phyloP scores from a whole-genome alignment of 805 yeast genomes.

The Brettanomyces bruxellensis region DNA sequence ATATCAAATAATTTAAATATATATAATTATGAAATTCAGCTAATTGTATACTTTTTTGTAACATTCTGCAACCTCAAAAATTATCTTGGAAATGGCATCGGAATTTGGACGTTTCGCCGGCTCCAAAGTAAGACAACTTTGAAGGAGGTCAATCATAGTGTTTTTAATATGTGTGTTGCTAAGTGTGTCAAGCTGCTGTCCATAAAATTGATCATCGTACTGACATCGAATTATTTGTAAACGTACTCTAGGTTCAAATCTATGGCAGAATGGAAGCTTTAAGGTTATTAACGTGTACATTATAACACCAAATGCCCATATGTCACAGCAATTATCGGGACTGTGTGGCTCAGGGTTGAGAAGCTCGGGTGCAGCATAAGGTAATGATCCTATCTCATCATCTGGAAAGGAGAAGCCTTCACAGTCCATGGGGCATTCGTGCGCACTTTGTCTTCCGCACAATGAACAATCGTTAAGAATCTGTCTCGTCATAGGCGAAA shows the following conservation, averaged over 20 bases:
- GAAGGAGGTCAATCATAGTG: conserved; percentile 29
- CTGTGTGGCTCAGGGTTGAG: conserved; percentile 50
- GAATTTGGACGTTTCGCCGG: too few species aligned
- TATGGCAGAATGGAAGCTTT: conserved; percentile 72
- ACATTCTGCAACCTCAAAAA: too few species aligned
- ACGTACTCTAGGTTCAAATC: conserved; percentile 71
- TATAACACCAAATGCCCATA: conserved; percentile 87
- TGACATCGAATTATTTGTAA: conserved; percentile 63
- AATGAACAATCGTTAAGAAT: neutral
- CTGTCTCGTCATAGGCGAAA: conserved; percentile 11
- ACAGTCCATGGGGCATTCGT: neutral
- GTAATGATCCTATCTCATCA: conserved; percentile 65
- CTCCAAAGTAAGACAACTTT: conserved; percentile 36
- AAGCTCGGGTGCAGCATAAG: conserved; percentile 88
- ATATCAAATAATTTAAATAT: too few species aligned
- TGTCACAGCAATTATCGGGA: conserved; percentile 62
- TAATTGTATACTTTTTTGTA: too few species aligned
- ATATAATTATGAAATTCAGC: too few species aligned
- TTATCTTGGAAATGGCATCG: too few species aligned
- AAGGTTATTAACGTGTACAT: conserved; percentile 67
- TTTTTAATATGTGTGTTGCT: conserved; percentile 5
- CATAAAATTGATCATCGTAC: conserved; percentile 40
- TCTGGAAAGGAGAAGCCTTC: neutral
- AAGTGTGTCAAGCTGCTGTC: conserved; percentile 22
- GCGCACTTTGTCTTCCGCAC: neutral